Conservation (phyloP, 768 basidiomycete genomes). For the Boletus eberwhitei region DNA sequence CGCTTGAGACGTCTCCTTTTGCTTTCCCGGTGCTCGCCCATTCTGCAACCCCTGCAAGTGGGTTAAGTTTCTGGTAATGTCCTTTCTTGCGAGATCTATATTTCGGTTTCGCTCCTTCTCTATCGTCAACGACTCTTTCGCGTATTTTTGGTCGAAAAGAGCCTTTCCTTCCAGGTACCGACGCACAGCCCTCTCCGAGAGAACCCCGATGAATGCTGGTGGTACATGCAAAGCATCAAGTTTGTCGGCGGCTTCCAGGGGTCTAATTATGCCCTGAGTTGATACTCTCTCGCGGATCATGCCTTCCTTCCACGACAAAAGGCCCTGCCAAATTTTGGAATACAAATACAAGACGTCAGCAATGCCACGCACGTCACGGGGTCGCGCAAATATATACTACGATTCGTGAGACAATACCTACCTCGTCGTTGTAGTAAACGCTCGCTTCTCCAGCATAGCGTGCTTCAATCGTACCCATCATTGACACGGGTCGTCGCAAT, state of each 20-base stretch:
- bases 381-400: neutral
- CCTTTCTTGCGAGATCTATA: slow-evolving; percentile 59
- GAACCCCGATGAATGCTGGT: slow-evolving; percentile 60
- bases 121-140: slow-evolving; percentile 50
- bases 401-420: slow-evolving; percentile 26
- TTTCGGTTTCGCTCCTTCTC: slow-evolving; percentile 67
- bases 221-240: slow-evolving; percentile 66
- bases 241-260: slow-evolving; percentile 69
- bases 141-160: slow-evolving; percentile 67
- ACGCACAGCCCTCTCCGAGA: slow-evolving; percentile 71
- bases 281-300: slow-evolving; percentile 94
- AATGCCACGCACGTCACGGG: neutral
- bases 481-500: slow-evolving; percentile 15
- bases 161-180: slow-evolving; percentile 69
- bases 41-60: slow-evolving; percentile 36
- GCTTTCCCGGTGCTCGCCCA: slow-evolving; percentile 21
- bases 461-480: slow-evolving; percentile 8
- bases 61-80: slow-evolving; percentile 52
- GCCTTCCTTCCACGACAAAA: slow-evolving; percentile 40
- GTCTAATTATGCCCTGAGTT: slow-evolving; percentile 75
- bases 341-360: slow-evolving; percentile 2
- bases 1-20: slow-evolving; percentile 16
- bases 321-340: slow-evolving; percentile 28
- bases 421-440: slow-evolving; percentile 52
- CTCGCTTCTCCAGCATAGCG: slow-evolving; percentile 58